These are phyloP conservation scores for Pueraria montana DNA, from an alignment of 306 rosid genomes.

Conservation along the genomic window DNA sequence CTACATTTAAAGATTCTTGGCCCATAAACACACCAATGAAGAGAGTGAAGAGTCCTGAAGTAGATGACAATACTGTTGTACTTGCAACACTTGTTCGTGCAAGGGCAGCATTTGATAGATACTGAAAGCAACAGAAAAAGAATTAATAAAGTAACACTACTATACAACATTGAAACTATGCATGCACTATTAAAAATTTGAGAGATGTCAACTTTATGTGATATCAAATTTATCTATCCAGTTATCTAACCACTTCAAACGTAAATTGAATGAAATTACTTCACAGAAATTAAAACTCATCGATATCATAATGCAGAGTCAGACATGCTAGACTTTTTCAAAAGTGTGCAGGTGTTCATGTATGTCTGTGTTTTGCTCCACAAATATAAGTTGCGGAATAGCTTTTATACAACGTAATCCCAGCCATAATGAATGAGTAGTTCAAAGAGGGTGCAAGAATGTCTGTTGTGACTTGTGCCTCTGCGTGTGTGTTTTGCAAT, in stretches of 20 bases:
- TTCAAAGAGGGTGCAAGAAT: no score
- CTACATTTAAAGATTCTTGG: conserved; percentile 81
- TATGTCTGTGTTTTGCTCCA: background rate
- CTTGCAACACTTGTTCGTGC: conserved; percentile 99
- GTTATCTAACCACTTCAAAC: conserved; percentile 14
- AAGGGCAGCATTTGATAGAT: conserved; percentile 97
- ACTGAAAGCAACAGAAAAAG: conserved; percentile 63
- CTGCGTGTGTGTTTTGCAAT: no score
- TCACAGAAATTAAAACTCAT: background rate
- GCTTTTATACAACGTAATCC: no score
- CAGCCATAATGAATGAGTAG: no score
- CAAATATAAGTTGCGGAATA: no score
- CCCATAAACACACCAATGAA: conserved; percentile 88
- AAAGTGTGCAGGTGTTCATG: background rate
- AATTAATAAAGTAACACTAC: background rate
- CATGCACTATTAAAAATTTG: background rate
- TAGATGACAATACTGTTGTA: conserved; percentile 95
- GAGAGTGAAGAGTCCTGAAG: conserved; percentile 98
- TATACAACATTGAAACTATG: conserved; percentile 5
- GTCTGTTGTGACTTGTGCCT: no score
- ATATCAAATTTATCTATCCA: background rate
- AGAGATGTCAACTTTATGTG: background rate
- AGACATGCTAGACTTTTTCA: background rate
- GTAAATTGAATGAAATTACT: conserved; percentile 6
- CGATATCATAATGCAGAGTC: conserved; percentile 15